Base-by-base conservation (phyloP, 371 early-diverging fungal species). In the Mortierella sp. region DNA sequence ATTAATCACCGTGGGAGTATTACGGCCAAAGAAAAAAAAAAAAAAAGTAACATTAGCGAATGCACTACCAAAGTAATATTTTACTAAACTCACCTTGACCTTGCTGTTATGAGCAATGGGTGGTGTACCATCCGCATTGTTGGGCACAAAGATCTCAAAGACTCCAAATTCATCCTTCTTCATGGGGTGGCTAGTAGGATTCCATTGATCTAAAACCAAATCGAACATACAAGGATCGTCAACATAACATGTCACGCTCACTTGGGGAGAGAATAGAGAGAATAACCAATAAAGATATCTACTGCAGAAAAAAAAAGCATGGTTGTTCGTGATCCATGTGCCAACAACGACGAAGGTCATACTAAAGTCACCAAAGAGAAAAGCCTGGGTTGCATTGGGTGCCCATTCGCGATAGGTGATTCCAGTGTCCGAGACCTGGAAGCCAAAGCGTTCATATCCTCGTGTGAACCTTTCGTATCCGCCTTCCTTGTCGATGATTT, bases 371-470 rank as follows among this genome's bases (percentile, higher is more conserved):
- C 98, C 98, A 46, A 95, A 87, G 23, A 97, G 84, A 65, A 83
- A 90, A 21, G 96, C 97, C 28, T 81, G 71, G n/a, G 66, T 72
- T 9, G 92, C 97, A 55, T 89, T 90, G 15, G 97, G 98, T n/a
- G 97, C 97, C 96, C 96, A 97, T 80, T 98, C 98, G 15, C 95
- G 86, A 80, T 97, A 98, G 12, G 82, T 73, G 55, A 97, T 89
- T 19, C 86, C 87, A 21, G 88, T 83, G 48, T 78, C 42, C 15
- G 75, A 67, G 23, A 89, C 81, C 62, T 87, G 86, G 64, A 97
- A 91, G 2, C 98, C 98, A 72, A 89, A 89, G 30, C 79, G 66
- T 59, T 96, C 90, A 76, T 93, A 93, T 34, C 93, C 93, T 41
- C 89, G 86, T 6, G 94, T 87, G 68, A 95, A 95, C 24, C 81